phyloP scores from a whole-genome alignment of 129 eudicot genomes.

The Glebionis coronaria region DNA sequence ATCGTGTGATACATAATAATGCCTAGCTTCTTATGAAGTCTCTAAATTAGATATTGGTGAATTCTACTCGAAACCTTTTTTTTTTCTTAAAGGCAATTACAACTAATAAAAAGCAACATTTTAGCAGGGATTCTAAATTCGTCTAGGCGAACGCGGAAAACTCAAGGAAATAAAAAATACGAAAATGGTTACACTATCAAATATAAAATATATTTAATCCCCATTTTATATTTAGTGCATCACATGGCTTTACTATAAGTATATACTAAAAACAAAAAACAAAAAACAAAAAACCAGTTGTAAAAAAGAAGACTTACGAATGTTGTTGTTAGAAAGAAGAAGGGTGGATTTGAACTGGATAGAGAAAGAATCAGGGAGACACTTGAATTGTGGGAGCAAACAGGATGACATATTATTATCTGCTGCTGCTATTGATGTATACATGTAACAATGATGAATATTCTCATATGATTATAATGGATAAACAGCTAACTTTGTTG shows the following conservation, averaged over 20 bases:
- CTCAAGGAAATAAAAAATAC: neutral
- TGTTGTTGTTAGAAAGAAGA: constrained; percentile 26
- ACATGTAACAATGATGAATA: constrained; percentile 27
- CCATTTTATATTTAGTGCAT: too few species aligned
- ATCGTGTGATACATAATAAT: too few species aligned
- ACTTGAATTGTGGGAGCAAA: constrained; percentile 89
- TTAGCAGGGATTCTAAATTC: neutral
- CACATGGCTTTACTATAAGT: too few species aligned
- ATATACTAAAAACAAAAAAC: too few species aligned
- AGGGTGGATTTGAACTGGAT: constrained; percentile 48
- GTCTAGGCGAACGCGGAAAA: neutral
- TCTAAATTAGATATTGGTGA: too few species aligned
- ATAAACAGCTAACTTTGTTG: neutral
- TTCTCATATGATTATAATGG: neutral
- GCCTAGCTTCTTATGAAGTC: too few species aligned
- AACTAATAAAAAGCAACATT: neutral
- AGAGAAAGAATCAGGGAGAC: constrained; percentile 68
- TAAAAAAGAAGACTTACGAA: constrained; percentile 45
- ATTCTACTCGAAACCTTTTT: too few species aligned
- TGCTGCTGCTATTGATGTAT: constrained; percentile 12
- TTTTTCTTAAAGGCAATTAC: too few species aligned
- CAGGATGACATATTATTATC: constrained; percentile 72
- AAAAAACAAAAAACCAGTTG: too few species aligned
- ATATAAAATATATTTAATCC: too few species aligned
- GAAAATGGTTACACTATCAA: neutral